Evolutionary conservation across 345 rosid genomes (phyloP).

Genomic region (Aquilaria malaccensis): DNA sequence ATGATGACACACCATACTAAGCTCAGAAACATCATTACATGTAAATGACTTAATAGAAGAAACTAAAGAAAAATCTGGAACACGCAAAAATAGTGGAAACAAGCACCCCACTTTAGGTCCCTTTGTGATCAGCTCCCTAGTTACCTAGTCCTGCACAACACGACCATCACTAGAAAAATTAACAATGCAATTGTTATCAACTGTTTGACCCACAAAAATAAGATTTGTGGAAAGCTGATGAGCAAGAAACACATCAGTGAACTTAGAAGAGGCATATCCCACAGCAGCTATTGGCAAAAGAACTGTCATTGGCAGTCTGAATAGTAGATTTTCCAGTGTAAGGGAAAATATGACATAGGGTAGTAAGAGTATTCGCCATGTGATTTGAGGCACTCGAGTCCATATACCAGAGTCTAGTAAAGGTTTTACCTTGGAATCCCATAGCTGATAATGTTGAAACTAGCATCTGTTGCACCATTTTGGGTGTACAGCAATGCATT

Average conservation of each 20-base stretch:
- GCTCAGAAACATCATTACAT: no score
- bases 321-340: background rate
- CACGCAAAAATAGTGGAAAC: background rate
- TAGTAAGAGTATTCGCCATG: background rate
- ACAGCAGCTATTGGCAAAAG: background rate
- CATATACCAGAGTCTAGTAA: background rate
- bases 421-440: background rate
- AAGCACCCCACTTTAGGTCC: conserved; percentile 3
- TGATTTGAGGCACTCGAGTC: background rate
- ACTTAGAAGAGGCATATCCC: background rate
- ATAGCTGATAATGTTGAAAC: no score
- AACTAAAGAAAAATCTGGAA: background rate
- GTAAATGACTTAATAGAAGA: no score
- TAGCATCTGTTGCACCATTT: background rate
- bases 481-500: background rate
- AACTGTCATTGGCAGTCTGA: background rate
- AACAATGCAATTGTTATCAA: no score
- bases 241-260: no score
- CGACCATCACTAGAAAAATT: background rate
- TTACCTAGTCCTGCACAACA: background rate
- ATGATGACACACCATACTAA: no score
- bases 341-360: background rate
- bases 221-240: no score
- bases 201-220: no score
- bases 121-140: background rate